A percentile compares a stretch with the other conserved stretches of the same genome.
phyloP scores from a whole-genome alignment of 805 yeast species.

The Candida mattraensis region DNA sequence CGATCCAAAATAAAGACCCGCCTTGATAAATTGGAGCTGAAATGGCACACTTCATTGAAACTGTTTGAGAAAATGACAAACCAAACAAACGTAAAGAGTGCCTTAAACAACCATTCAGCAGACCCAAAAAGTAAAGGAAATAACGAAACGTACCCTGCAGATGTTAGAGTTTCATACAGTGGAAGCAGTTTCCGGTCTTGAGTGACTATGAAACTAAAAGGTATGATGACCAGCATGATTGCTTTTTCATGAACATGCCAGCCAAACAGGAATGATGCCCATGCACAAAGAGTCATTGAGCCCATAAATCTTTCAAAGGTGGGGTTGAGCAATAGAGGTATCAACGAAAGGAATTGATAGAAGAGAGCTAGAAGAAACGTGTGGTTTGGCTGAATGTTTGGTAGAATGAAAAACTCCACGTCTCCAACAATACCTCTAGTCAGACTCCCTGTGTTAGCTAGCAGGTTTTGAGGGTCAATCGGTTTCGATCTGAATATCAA shows the following conservation, averaged over 20 bases:
- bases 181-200: conserved; percentile 70
- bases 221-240: conserved; percentile 82
- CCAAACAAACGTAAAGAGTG: conserved; percentile 81
- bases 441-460: conserved; percentile 20
- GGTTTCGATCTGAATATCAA: conserved; percentile 11
- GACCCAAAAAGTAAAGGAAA: conserved; percentile 84
- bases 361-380: conserved; percentile 82
- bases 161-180: conserved; percentile 67
- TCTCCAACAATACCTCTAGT: conserved; percentile 94
- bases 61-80: conserved; percentile 72
- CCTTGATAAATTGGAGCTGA: conserved; percentile 39
- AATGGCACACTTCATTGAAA: conserved; percentile 63
- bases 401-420: conserved; percentile 75
- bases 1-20: conserved; percentile 70
- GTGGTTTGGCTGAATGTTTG: conserved; percentile 72
- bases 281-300: conserved; percentile 84
- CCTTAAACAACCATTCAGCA: conserved; percentile 77
- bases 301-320: conserved; percentile 79
- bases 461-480: conserved; percentile 18
- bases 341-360: conserved; percentile 74
- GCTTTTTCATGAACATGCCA: conserved; percentile 99
- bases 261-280: conserved; percentile 88
- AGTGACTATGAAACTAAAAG: conserved; percentile 74
- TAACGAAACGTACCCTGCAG: conserved; percentile 82
- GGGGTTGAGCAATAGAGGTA: conserved; percentile 72